Evolutionary conservation across 208 protist genomes (phyloP).

Genomic region (Trichomonas vaginalis): DNA sequence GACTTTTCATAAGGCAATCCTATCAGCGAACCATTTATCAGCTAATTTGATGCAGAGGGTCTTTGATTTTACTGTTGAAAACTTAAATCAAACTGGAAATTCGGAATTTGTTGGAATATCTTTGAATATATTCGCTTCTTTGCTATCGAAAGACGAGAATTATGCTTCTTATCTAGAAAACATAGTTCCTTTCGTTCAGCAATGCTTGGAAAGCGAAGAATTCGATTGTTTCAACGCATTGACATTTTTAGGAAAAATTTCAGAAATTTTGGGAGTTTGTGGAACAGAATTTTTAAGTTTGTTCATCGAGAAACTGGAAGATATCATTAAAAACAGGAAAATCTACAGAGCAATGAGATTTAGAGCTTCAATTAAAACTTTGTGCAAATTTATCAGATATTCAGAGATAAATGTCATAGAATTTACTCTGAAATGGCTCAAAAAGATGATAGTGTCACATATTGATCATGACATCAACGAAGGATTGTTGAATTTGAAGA

Average conservation of each 20-base stretch:
- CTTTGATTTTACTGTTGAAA: background rate
- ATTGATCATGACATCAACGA: background rate
- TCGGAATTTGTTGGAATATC: background rate
- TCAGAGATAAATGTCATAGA: background rate
- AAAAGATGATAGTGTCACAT: background rate
- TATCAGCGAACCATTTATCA: background rate
- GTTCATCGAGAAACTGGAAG: background rate
- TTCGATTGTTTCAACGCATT: background rate
- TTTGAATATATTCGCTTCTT: background rate
- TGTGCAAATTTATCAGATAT: background rate
- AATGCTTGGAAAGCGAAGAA: background rate
- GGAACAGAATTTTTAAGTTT: background rate
- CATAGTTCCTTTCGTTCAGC: background rate
- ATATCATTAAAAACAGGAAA: background rate
- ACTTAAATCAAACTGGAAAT: background rate
- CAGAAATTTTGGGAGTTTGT: background rate
- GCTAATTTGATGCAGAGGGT: background rate
- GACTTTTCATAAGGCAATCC: background rate
- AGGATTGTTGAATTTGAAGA: background rate
- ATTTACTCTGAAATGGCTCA: background rate
- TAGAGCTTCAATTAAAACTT: background rate
- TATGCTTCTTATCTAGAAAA: background rate
- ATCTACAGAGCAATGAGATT: background rate
- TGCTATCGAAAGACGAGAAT: background rate
- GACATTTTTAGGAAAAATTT: background rate